Base-by-base conservation (phyloP, 2,329 filamentous ascomycete species). In the Harringtonia aguacate region DNA sequence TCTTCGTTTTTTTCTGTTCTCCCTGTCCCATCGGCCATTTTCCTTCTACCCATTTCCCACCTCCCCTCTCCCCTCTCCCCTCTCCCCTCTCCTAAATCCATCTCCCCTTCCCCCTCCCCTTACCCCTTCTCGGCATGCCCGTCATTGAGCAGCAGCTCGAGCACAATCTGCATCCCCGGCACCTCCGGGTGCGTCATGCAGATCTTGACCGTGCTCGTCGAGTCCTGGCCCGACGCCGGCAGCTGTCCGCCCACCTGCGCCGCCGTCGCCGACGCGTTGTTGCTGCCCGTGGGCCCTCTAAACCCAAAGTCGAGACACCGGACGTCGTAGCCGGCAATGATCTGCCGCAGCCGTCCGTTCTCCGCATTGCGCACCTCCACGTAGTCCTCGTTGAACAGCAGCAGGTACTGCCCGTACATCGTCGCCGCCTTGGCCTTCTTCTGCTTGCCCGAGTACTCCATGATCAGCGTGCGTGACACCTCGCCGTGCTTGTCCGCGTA, bases 401-500 rank as follows among this genome's bases (percentile, higher is more conserved):
- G 70, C 5, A 98, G 75, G 60, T 95, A 97, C 46, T 88, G 84
- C 1, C 88, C 89, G 55, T 87, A 94, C 66, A 97, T 81, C 49
- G 88, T 92, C 2, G 89, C 89, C 13, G 80, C 79, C 49, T 83
- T 81, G 2, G 92, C 92, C 61, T 77, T 77, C 62, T 77, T 78
- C 58, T 77, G 74, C 56, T 84, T 90, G 52, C 92, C 92, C n/a
- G 94, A 92, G 61, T 97, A 98, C 59, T 97, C 88, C 88, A 98
- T 95, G 56, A 97, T 89, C 46, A 97, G 86, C 24, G 84, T 87
- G 37, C 94, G 84, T 33, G 81, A 90, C 24, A 98, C 87, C 49
- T 98, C 92, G 52, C 92, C 92, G 62, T 97, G 88, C 65, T 97
- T 95, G 69, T 98, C 94, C 58, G 97, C 85, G 57, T 97, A 98